Evolutionary conservation across 345 rosid species (phyloP), one percentile per base, ranked within the genome.

Genomic region (Boechera retrofracta): DNA sequence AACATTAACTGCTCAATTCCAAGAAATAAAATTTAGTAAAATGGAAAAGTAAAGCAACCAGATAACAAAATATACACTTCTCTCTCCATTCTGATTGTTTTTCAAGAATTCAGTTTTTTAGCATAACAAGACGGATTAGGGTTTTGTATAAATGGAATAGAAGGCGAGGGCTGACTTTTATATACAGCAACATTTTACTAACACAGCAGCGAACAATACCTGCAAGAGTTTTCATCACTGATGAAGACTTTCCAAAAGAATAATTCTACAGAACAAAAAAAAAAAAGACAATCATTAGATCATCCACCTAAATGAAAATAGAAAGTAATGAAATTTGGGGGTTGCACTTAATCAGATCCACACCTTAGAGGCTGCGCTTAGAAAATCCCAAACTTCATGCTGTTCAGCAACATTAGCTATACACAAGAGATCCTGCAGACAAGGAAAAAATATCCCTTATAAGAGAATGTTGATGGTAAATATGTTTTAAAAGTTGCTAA

Each of bases 361-460:
- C 41, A 96, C 99, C 96, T 96, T 91, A 21, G 99, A 96, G 67
- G 92, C 77, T 69, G 31, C 87, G 80, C 98, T 96, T 72, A 96
- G 79, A 83, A 96, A 96, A 82, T 96, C 99, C 99, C 95, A 89
- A 73, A 96, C 98, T 93, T 96, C 99, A 84, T 93, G 97, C 73
- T 93, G 99, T 79, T 96, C 99, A 62, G 95, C 97, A 77, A 93
- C 97, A 85, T 96, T 93, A 67, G 99, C 97, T 81, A 91, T 96
- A 53, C 97, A 91, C 75, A 96, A 77, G 59, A 96, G 92, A 80
- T 96, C 99, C 99, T 96, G 88, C 71, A 70, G 47, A 69, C 63
- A 82, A 44, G 57, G 41, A 69, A 62, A 64, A 62, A 12, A 21
- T 9, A 11, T 32, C 13, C 54, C 5, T 48, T 35, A 39, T 48